Evolutionary conservation across 1,139 yeast species (phyloP).

Genomic region (Candida sp.): DNA sequence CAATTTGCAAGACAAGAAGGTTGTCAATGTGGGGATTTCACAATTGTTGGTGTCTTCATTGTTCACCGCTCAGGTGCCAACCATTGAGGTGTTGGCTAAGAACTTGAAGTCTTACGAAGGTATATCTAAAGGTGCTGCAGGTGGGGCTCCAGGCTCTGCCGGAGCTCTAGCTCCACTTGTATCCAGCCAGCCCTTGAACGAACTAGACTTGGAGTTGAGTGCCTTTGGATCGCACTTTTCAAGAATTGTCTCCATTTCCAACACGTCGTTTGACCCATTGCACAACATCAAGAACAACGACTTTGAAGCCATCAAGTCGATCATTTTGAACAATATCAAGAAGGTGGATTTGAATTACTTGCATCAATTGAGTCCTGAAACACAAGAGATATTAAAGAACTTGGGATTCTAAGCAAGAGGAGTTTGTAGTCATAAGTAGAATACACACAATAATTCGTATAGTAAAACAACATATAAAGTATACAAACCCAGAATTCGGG

Average conservation of each 20-base stretch:
- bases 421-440: background rate
- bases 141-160: slow-evolving; percentile 23
- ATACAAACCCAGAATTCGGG: no score
- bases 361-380: slow-evolving; percentile 28
- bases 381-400: slow-evolving; percentile 21
- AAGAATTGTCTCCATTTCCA: slow-evolving; percentile 65
- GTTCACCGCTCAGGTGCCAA: slow-evolving; percentile 37
- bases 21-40: slow-evolving; percentile 75
- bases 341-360: slow-evolving; percentile 36
- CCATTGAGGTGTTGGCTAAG: slow-evolving; percentile 56
- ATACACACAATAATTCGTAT: background rate
- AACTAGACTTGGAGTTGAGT: slow-evolving; percentile 63
- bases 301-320: slow-evolving; percentile 30
- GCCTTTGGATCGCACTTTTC: slow-evolving; percentile 90
- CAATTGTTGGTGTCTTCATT: slow-evolving; percentile 37
- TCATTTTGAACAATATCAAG: slow-evolving; percentile 32
- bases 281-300: slow-evolving; percentile 45
- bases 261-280: slow-evolving; percentile 72
- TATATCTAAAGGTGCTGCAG: slow-evolving; percentile 29
- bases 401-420: slow-evolving; percentile 13
- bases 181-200: slow-evolving; percentile 36
- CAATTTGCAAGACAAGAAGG: slow-evolving; percentile 75
- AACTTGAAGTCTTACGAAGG: slow-evolving; percentile 47
- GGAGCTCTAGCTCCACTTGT: slow-evolving; percentile 25
- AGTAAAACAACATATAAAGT: background rate